These are phyloP conservation scores for Orbilia blumenaviensis DNA, from an alignment of 2,329 filamentous ascomycete species.

Conservation along the genomic window DNA sequence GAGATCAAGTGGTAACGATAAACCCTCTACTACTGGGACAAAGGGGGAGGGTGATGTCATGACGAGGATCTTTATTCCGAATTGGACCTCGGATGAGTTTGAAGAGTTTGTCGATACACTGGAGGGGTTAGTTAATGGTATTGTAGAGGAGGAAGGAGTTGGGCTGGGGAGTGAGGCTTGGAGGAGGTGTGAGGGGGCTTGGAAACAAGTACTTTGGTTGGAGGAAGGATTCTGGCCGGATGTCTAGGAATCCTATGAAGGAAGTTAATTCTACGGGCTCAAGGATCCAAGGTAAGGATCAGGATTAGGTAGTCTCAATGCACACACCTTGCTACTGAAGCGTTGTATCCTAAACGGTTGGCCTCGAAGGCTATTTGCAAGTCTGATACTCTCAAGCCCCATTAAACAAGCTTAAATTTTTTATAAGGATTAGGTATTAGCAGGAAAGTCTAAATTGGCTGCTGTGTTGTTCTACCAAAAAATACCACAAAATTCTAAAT, in stretches of 20 bases:
- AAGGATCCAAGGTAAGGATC: too few relatives aligned
- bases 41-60: slow-evolving; percentile 57
- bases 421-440: too few relatives aligned
- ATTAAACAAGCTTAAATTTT: too few relatives aligned
- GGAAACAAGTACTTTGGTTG: slow-evolving; percentile 63
- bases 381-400: too few relatives aligned
- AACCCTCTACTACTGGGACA: neutral
- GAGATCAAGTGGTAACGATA: neutral
- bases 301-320: too few relatives aligned
- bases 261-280: too few relatives aligned
- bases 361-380: too few relatives aligned
- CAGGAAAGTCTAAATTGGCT: neutral
- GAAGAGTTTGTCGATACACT: slow-evolving; percentile 21
- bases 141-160: slow-evolving; percentile 27
- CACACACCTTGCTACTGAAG: too few relatives aligned
- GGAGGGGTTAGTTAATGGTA: slow-evolving; percentile 15
- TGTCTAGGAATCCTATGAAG: neutral
- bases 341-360: too few relatives aligned
- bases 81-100: slow-evolving; percentile 24
- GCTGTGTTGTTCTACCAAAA: neutral
- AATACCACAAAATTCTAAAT: neutral
- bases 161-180: slow-evolving; percentile 14
- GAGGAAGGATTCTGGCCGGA: slow-evolving; percentile 63
- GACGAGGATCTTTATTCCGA: slow-evolving; percentile 59
- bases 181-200: slow-evolving; percentile 59